Evolutionary conservation across 768 basidiomycete species (phyloP).

Genomic region (Filobasidium floriforme): DNA sequence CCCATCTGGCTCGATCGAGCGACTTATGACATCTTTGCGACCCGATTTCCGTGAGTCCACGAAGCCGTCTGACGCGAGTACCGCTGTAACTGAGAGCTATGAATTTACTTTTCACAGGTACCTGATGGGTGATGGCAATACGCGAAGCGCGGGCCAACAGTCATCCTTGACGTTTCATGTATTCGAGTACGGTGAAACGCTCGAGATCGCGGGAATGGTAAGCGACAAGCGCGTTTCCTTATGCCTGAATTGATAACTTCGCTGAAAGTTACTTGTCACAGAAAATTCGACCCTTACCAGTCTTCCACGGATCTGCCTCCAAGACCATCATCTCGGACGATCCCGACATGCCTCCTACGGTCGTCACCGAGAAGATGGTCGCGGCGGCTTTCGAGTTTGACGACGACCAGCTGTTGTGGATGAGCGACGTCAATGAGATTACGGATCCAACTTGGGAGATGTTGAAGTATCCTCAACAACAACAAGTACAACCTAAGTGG

Average conservation of each 20-base stretch:
- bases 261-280: background rate
- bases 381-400: background rate
- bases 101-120: background rate
- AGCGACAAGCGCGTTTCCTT: background rate
- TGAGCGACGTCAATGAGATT: conserved; percentile 1
- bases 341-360: background rate
- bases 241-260: background rate
- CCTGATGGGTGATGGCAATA: background rate
- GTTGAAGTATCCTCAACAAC: background rate
- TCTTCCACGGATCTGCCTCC: background rate
- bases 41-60: background rate
- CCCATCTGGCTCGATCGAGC: background rate
- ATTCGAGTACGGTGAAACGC: background rate
- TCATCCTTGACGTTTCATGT: background rate
- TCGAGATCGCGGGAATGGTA: background rate
- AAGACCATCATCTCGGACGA: background rate
- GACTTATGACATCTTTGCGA: background rate
- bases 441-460: background rate
- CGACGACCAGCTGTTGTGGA: background rate
- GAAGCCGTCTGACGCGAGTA: background rate
- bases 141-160: background rate
- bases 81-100: background rate
- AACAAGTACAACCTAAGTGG: too few species aligned
- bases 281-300: background rate
- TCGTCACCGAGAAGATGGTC: background rate